phyloP scores from a whole-genome alignment of 768 basidiomycete genomes.

The Mycena venus region DNA sequence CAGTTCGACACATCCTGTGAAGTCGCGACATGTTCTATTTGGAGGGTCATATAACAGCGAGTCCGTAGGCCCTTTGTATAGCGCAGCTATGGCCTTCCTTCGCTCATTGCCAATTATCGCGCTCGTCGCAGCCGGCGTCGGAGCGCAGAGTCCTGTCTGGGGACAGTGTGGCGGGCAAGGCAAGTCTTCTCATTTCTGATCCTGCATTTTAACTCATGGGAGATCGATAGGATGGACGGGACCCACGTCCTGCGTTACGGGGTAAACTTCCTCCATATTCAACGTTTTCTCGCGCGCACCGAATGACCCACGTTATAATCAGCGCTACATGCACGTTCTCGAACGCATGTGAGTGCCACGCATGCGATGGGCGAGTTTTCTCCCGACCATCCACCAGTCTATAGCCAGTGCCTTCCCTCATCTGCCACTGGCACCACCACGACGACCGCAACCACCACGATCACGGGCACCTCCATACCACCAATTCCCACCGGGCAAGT shows the following conservation, averaged over 20 bases:
- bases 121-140: not conserved
- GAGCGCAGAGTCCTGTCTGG: slow-evolving; percentile 5
- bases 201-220: not conserved
- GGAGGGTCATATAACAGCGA: not conserved
- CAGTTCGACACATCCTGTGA: not conserved
- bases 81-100: not conserved
- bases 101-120: not conserved
- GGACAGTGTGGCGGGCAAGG: slow-evolving; percentile 16
- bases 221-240: slow-evolving; percentile 39
- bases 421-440: not conserved
- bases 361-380: not conserved
- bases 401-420: slow-evolving; percentile 54
- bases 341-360: not conserved
- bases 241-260: slow-evolving; percentile 54
- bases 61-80: not conserved
- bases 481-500: slow-evolving; percentile 46
- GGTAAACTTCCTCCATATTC: slow-evolving; percentile 40
- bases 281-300: too few relatives aligned
- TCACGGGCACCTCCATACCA: not conserved
- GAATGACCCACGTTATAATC: not conserved
- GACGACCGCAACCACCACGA: slow-evolving; percentile 32
- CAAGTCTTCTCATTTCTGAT: not conserved
- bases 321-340: not conserved
- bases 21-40: not conserved
- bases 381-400: slow-evolving; percentile 41